phyloP scores from a whole-genome alignment of 83 land plant genomes.

The Isoetes engelmannii region DNA sequence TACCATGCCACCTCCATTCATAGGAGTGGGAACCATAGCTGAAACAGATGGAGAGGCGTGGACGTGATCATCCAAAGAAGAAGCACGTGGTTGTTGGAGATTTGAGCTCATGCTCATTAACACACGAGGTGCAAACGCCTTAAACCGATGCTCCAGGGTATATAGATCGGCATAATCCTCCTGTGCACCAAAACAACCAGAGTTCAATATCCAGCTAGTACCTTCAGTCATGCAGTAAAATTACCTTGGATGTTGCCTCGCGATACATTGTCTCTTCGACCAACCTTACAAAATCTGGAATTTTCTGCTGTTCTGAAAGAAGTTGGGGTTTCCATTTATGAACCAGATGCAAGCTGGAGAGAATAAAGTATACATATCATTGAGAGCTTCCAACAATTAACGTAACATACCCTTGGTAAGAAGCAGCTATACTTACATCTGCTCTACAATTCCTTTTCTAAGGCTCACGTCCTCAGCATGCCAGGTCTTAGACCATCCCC shows the following conservation, averaged over 20 bases:
- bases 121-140: not conserved
- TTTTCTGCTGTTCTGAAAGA: slow-evolving; percentile 10
- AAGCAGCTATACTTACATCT: not conserved
- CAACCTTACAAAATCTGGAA: not conserved
- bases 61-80: not conserved
- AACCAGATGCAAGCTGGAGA: not conserved
- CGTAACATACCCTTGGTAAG: not conserved
- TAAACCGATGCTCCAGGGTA: slow-evolving; percentile 2
- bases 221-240: not conserved
- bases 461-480: not conserved
- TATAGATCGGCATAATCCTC: slow-evolving; percentile 4
- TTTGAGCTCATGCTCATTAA: not conserved
- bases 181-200: slow-evolving; percentile 2
- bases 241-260: slow-evolving; percentile 4
- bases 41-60: not conserved
- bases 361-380: not conserved
- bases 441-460: not conserved
- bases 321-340: slow-evolving; percentile 9
- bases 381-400: not conserved
- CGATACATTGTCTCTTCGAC: slow-evolving; percentile 1
- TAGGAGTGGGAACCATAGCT: not conserved
- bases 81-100: not conserved
- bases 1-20: not conserved
- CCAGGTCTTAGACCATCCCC: not conserved
- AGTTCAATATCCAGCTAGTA: not conserved